phyloP scores from a whole-genome alignment of 345 rosid species.

The Eucalyptus curtisii region DNA sequence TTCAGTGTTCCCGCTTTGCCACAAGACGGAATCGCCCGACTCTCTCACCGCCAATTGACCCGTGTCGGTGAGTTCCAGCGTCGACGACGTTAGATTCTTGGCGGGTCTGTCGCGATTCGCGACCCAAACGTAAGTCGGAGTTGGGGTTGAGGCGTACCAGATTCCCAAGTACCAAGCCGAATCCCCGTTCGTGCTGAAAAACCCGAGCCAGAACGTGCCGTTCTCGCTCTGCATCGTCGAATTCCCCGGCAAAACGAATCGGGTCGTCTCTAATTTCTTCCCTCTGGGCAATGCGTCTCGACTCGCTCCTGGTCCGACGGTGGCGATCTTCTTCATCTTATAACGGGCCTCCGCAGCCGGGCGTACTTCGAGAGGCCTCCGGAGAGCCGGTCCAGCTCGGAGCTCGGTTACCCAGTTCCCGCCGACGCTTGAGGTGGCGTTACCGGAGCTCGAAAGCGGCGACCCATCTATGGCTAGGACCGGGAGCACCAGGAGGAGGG shows the following conservation, averaged over 20 bases:
- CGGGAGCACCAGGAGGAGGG: not conserved
- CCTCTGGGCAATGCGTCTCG: not conserved
- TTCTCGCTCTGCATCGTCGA: conserved; percentile 7
- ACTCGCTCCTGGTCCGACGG: not conserved
- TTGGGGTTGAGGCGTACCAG: conserved; percentile 41
- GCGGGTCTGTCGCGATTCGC: conserved; percentile 61
- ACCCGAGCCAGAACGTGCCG: conserved; percentile 44
- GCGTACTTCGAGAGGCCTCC: not conserved
- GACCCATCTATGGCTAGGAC: not conserved
- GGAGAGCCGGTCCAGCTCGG: not conserved
- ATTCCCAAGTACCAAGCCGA: conserved; percentile 65
- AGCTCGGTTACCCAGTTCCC: not conserved
- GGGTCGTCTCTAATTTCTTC: conserved; percentile 3
- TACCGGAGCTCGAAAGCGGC: not conserved
- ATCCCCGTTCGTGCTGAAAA: conserved; percentile 44
- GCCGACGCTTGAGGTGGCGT: not conserved
- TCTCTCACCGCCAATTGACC: conserved; percentile 22
- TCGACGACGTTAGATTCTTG: conserved; percentile 3
- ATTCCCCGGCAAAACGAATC: conserved; percentile 27
- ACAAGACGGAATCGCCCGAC: conserved; percentile 9
- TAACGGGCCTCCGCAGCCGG: not conserved
- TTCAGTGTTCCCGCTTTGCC: conserved; percentile 27
- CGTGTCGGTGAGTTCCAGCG: conserved; percentile 21
- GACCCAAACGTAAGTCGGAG: conserved; percentile 53
- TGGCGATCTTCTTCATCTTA: not conserved